Percentiles rank a stretch among this genome's conserved stretches.
phyloP scores from a whole-genome alignment of 306 rosid species.

The Quillaja saponaria region DNA sequence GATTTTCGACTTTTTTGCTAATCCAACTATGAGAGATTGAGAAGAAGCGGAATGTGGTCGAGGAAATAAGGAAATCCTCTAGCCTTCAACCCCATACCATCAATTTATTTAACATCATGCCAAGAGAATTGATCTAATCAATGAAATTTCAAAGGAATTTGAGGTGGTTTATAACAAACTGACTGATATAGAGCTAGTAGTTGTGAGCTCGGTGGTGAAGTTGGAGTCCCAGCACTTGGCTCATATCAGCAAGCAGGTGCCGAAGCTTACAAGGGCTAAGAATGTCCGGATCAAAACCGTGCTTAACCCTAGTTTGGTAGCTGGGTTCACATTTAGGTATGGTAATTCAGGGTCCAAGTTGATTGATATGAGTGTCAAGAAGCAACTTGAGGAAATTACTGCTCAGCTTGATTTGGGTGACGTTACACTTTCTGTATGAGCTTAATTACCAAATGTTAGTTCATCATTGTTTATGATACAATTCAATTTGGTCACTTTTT shows the following conservation, averaged over 20 bases:
- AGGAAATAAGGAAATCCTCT: constrained; percentile 49
- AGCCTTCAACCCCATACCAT: constrained; percentile 55
- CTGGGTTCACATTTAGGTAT: constrained; percentile 82
- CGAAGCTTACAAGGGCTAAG: constrained; percentile 79
- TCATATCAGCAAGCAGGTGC: constrained; percentile 94
- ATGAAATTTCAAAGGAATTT: constrained; percentile 64
- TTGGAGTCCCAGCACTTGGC: constrained; percentile 86
- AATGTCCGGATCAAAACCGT: constrained; percentile 77
- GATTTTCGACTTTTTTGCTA: constrained; percentile 53
- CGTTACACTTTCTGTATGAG: constrained; percentile 48
- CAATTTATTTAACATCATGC: constrained; percentile 67
- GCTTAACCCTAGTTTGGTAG: constrained; percentile 71
- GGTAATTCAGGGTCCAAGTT: constrained; percentile 76
- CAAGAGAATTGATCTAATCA: constrained; percentile 53
- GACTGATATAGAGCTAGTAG: constrained; percentile 68
- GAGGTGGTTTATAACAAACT: constrained; percentile 57
- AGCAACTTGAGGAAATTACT: constrained; percentile 86
- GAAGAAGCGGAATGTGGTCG: constrained; percentile 44
- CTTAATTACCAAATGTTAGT: too few species aligned
- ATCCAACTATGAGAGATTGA: constrained; percentile 52
- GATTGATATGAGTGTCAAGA: constrained; percentile 91
- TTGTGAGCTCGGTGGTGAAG: constrained; percentile 87
- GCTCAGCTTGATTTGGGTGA: constrained; percentile 80
- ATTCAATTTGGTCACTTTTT: too few species aligned
- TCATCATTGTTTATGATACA: too few species aligned